A percentile compares a stretch with the other conserved stretches of the same genome.
These are phyloP conservation scores for Sclerotinia nivalis DNA, from an alignment of 2,329 filamentous ascomycete genomes.

Conservation along the genomic window DNA sequence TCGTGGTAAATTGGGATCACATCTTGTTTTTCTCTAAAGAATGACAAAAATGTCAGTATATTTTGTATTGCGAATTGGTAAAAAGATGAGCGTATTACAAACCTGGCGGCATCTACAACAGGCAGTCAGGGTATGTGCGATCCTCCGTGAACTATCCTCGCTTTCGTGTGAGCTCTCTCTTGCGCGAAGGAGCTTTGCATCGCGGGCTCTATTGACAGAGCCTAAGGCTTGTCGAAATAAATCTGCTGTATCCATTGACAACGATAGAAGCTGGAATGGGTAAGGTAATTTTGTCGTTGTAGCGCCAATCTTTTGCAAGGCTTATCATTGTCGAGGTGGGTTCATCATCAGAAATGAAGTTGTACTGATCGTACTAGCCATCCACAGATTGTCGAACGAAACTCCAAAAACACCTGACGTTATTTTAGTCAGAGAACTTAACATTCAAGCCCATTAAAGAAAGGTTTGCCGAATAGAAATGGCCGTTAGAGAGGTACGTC, in stretches of 20 bases:
- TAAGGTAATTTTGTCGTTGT: conserved; percentile 20
- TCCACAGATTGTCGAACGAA: background rate
- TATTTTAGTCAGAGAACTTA: conserved; percentile 3
- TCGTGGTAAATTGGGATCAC: conserved; percentile 87
- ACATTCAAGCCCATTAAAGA: background rate
- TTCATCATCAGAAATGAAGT: conserved; percentile 16
- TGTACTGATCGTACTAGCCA: conserved; percentile 5
- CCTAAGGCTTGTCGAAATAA: conserved; percentile 60
- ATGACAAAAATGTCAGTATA: conserved; percentile 26
- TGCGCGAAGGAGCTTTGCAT: conserved; percentile 36
- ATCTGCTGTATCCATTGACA: conserved; percentile 58
- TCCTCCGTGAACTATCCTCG: conserved; percentile 58
- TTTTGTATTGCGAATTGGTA: conserved; percentile 43
- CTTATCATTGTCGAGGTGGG: conserved; percentile 34
- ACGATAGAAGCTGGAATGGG: background rate
- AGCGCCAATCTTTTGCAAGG: conserved; percentile 26
- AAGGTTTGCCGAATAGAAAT: background rate
- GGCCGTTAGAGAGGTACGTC: background rate
- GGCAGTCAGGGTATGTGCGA: conserved; percentile 77
- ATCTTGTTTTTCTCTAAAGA: conserved; percentile 83
- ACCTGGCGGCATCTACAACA: conserved; percentile 80
- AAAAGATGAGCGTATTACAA: conserved; percentile 40
- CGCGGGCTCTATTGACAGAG: conserved; percentile 42
- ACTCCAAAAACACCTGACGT: conserved; percentile 16
- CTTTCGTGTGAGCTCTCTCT: conserved; percentile 46